These are phyloP conservation scores for Citrus trifoliata DNA, from an alignment of 345 rosid genomes.

Conservation along the genomic window DNA sequence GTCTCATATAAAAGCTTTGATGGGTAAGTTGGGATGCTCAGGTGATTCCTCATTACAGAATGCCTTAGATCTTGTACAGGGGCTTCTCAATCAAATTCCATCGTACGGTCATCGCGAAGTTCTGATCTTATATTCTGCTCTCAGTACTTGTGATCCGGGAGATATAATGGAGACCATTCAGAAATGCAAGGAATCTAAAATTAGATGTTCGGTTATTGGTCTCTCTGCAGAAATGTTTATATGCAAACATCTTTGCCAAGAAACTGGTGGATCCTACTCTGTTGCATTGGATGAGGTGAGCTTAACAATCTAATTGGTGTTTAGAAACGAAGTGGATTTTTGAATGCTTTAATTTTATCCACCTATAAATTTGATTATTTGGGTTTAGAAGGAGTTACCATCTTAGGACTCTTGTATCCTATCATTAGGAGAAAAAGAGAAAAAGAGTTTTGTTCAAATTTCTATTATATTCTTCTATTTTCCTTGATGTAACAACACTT, in stretches of 20 bases:
- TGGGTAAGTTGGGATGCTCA: slow-evolving; percentile 72
- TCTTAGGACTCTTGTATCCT: neutral
- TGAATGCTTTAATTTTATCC: neutral
- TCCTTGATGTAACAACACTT: neutral
- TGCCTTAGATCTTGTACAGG: slow-evolving; percentile 69
- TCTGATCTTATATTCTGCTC: slow-evolving; percentile 72
- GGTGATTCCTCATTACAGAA: slow-evolving; percentile 93
- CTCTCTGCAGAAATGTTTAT: slow-evolving; percentile 88
- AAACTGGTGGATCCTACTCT: slow-evolving; percentile 79
- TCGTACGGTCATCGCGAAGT: slow-evolving; percentile 90
- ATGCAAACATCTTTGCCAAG: slow-evolving; percentile 89
- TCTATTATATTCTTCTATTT: neutral
- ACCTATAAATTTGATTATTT: neutral
- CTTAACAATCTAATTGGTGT: slow-evolving; percentile 14
- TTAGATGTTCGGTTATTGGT: slow-evolving; percentile 91
- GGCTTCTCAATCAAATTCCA: slow-evolving; percentile 71
- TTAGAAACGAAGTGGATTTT: neutral
- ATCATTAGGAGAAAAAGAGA: no score
- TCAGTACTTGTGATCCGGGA: slow-evolving; percentile 91
- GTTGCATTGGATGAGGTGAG: slow-evolving; percentile 90
- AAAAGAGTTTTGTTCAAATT: neutral
- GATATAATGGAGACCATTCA: slow-evolving; percentile 81
- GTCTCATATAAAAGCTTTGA: slow-evolving; percentile 77
- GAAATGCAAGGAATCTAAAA: slow-evolving; percentile 74
- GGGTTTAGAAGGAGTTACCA: neutral